Evolutionary conservation across 371 early-diverging fungal genomes (phyloP).

Genomic region (Apophysomyces elegans): DNA sequence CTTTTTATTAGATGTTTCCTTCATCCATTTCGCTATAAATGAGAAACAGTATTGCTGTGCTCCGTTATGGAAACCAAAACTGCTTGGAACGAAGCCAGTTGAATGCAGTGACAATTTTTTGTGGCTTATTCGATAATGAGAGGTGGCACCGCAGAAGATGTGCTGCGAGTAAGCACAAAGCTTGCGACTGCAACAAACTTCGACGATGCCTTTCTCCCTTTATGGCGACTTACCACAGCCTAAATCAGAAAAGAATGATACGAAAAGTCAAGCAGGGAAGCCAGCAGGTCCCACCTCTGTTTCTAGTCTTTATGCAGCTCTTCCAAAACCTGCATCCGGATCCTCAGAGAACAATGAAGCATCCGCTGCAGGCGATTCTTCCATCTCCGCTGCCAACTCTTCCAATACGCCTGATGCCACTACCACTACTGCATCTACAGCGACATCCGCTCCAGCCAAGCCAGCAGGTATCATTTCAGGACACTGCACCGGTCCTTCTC

Average conservation of each 20-base stretch:
- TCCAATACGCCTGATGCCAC: not conserved
- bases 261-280: not conserved
- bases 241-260: conserved; percentile 19
- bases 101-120: no score
- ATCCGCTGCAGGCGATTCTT: conserved; percentile 10
- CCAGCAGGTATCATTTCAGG: conserved; percentile 22
- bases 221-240: conserved; percentile 37
- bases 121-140: no score
- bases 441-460: conserved; percentile 13
- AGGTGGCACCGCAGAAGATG: no score
- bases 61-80: no score
- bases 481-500: not conserved
- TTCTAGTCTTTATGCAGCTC: conserved; percentile 25
- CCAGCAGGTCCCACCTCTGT: conserved; percentile 1
- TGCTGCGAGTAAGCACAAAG: no score
- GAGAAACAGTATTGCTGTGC: no score
- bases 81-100: no score
- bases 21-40: no score
- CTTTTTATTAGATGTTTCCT: no score
- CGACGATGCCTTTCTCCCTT: conserved; percentile 21
- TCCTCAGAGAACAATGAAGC: not conserved
- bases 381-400: conserved; percentile 1
- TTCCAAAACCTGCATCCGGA: conserved; percentile 21
- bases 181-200: not conserved
- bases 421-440: conserved; percentile 10